These are phyloP conservation scores for Naegleria gruberi DNA, from an alignment of 208 protist genomes.

Conservation along the genomic window DNA sequence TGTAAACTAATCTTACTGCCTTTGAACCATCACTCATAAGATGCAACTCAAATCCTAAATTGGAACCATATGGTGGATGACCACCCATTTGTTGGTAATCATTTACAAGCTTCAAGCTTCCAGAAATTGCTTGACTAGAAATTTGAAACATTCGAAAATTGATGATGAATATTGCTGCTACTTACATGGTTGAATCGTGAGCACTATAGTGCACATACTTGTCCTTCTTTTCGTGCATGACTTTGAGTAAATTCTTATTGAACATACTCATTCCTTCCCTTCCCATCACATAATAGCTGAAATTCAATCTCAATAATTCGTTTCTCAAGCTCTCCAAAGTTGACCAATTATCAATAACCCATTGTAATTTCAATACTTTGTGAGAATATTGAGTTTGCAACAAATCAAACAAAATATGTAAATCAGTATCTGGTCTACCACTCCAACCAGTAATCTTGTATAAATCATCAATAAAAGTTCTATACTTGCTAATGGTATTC, in stretches of 20 bases:
- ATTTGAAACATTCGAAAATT: background rate
- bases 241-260: background rate
- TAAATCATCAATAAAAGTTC: background rate
- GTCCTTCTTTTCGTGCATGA: background rate
- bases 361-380: background rate
- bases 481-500: background rate
- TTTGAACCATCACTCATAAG: background rate
- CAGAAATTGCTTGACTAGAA: background rate
- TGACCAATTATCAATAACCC: background rate
- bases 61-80: background rate
- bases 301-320: background rate
- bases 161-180: background rate
- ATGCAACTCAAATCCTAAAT: background rate
- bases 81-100: background rate
- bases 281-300: background rate
- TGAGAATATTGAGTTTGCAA: background rate
- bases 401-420: background rate
- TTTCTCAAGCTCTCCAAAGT: background rate
- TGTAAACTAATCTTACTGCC: background rate
- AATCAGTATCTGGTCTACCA: background rate
- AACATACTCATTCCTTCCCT: background rate
- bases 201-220: background rate
- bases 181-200: background rate
- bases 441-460: background rate
- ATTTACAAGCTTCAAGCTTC: background rate